Evolutionary conservation across 1,284 basidiomycete species (phyloP), one percentile per base, ranked within the genome.

Genomic region (Tilletia setariae): DNA sequence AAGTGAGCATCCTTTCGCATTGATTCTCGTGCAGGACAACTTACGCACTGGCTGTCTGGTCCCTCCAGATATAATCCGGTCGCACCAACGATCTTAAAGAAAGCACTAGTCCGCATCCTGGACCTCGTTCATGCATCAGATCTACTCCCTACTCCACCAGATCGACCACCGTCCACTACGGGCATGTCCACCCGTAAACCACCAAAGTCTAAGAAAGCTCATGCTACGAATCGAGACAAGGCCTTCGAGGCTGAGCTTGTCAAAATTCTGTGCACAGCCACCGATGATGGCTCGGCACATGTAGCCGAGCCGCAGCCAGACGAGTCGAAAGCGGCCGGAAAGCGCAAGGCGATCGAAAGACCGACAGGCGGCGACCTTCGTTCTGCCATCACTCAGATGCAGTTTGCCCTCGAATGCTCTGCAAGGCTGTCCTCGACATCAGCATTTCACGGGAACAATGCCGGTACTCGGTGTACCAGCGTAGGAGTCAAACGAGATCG

Each of bases 1-100:
- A 85, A 86, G 90, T 74, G 44, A 64, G 67, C 42, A 4, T n/a
- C 28, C 62, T 28, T 16, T n/a, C n/a, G n/a, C 69, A 47, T 51
- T 35, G 43, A 44, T 49, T 23, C 19, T 7, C 19, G 19, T 4
- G 4, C 46, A n/a, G 6, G 21, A 23, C 6, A 49, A 6, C 19
- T n/a, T 16, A 16, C 21, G 19, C 19, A 16, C 16, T 19, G 19
- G 6, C 16, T 7, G 19, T 7, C 3, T 23, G 21, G 16, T 49
- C 46, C 4, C 11, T 59, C 56, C 64, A 69, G 64, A 11, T 97
- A 97, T 84, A 93, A 96, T 71, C 90, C 94, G 0, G 89, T 98
- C 53, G 93, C 95, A 0, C 87, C 89, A 0, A 97, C 94, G 0
- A 87, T 94, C 68, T 86, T 97, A 82, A 87, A 86, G 44, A 90